Evolutionary conservation across 345 rosid species (phyloP), one percentile per base, ranked within the genome.

Genomic region (Camelina sativa): DNA sequence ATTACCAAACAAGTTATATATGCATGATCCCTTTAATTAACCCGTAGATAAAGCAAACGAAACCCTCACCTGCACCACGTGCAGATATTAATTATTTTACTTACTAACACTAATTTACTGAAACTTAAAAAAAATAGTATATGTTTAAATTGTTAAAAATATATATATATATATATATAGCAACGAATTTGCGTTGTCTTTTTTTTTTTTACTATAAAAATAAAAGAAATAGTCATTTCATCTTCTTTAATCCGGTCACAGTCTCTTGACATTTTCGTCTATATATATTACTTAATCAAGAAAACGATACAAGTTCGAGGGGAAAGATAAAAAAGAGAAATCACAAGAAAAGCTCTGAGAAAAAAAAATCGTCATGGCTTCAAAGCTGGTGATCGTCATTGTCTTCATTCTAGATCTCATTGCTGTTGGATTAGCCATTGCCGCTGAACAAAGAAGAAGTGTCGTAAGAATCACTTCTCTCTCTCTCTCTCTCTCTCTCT

Each of bases 371-470:
- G 62, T 68, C 38, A 95, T 95, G 99, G 97, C 99, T 47, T 95
- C 97, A 7, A 95, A 92, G 82, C 85, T 87, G 51, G 64, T 95
- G 34, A 62, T 95, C 65, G 81, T 90, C 64, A 65, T 75, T 0
- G 93, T 92, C 51, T 86, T 87, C 85, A 40, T 95, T 51, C 67
- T 90, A 7, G 93, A 95, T 83, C 86, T 95, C 73, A 85, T 95
- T 77, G 99, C 99, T 67, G 93, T 95, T 56, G 91, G 91, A 48
- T 79, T 95, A 71, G 99, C 99, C 72, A 86, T 92, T 75, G 99
- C 97, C 11, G 99, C 99, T 34, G 99, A 95, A 79, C 99, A 90
- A 79, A 86, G 97, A 70, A 86, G 99, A 85, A 95, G 93, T 84
- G 83, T 87, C 65, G 99, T 95, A 55, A 89, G 97, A 68, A 23